Evolutionary conservation across 306 rosid genomes (phyloP), one percentile per base, ranked within the genome.

Genomic region (Quercus alba): DNA sequence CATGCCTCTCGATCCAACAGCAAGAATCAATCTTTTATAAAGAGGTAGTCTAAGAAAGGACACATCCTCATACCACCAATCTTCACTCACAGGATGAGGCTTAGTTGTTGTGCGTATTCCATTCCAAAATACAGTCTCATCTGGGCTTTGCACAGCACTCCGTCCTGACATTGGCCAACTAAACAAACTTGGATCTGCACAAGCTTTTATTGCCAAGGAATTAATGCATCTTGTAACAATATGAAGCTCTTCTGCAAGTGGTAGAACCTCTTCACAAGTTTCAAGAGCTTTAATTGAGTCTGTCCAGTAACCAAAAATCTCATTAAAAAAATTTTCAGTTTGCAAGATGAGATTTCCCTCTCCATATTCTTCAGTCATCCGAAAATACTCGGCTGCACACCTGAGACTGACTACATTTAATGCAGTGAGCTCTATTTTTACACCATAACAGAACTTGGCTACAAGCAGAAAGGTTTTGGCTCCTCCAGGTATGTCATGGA

Each of bases 11-110:
- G 84, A 70, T 81, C 81, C 87, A 77, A 89, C 86, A 23, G 84
- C 94, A 28, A 77, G 84, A 61, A 94, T 91, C 57, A 92, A 79
- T 54, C 92, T 88, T 77, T 84, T 92, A 56, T 85, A 92, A 35
- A 94, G 57, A 70, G 91, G 86, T 26, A 91, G 81, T 58, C 85
- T 82, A 52, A 94, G 87, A 5, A 80, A 81, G 28, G 92, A 84
- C 55, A 89, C 89, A 77, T 94, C 97, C 52, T 91, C 94, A 62
- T 80, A 88, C 98, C 98, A 94, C 98, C 97, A 94, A 81, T 92
- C 97, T 78, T 94, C 97, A 71, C 87, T 75, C 3, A 82, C 28
- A n/a, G 82, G 51, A 49, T 44, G 77, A 20, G 87, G 75, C 70
- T 90, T 88, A 12, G 90, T 41, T 9, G 80, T 55, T 1, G 81